A percentile compares a stretch with the other conserved stretches of the same genome.
phyloP scores from a whole-genome alignment of 1,139 yeast genomes.

The Debaryomyces robertsiae region DNA sequence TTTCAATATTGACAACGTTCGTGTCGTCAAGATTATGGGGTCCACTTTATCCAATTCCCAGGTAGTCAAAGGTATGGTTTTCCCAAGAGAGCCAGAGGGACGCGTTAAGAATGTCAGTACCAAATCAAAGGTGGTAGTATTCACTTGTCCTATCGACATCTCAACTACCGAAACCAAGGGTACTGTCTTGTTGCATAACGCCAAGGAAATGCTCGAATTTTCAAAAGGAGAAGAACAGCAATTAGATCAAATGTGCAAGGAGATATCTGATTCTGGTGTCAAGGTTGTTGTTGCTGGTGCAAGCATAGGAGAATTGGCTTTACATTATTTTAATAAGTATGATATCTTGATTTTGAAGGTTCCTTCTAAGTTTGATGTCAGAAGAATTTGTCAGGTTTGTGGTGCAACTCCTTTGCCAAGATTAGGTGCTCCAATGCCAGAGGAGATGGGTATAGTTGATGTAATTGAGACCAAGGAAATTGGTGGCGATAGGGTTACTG shows the following conservation, averaged over 20 bases:
- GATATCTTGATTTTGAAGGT: constrained; percentile 84
- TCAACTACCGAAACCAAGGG: constrained; percentile 97
- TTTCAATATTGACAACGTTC: constrained; percentile 88
- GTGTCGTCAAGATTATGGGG: constrained; percentile 98
- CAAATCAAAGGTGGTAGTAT: constrained; percentile 86
- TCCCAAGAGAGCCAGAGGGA: constrained; percentile 96
- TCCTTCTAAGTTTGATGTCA: constrained; percentile 89
- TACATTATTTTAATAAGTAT: constrained; percentile 88
- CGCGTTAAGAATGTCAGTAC: constrained; percentile 61
- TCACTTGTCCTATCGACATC: constrained; percentile 91
- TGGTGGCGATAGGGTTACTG: constrained; percentile 96
- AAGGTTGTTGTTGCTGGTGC: constrained; percentile 91
- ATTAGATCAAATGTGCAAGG: constrained; percentile 83
- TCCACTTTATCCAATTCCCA: constrained; percentile 70
- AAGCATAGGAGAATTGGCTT: constrained; percentile 87
- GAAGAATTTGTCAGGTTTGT: constrained; percentile 93
- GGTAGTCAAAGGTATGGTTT: constrained; percentile 96
- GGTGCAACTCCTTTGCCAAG: constrained; percentile 97
- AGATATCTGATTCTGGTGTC: constrained; percentile 81
- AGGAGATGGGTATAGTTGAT: constrained; percentile 89
- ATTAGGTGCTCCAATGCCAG: constrained; percentile 94
- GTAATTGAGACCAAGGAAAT: constrained; percentile 89
- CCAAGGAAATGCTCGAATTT: constrained; percentile 94
- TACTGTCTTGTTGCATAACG: constrained; percentile 91
- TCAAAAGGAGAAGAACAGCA: constrained; percentile 96